Conservation (phyloP, 495 filamentous ascomycete species). For the Saxophila tyrrhenica region DNA sequence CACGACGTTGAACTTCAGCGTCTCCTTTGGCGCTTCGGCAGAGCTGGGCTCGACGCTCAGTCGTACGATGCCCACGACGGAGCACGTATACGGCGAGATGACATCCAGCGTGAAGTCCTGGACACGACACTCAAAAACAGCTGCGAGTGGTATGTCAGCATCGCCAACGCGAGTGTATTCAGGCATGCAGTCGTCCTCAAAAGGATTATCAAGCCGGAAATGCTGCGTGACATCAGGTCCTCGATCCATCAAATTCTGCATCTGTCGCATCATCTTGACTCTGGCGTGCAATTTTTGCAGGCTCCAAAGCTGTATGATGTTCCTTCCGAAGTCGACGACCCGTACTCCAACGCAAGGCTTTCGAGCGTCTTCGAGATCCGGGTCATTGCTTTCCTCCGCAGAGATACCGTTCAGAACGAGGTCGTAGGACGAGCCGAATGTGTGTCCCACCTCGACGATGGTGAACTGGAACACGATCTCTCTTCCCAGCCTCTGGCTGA, state of each 20-base stretch:
- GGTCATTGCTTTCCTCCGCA: slow-evolving; percentile 69
- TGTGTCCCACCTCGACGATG: slow-evolving; percentile 77
- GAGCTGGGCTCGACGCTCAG: slow-evolving; percentile 88
- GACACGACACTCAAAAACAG: slow-evolving; percentile 89
- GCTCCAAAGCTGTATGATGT: slow-evolving; percentile 87
- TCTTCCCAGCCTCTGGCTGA: slow-evolving; percentile 96
- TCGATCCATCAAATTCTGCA: slow-evolving; percentile 90
- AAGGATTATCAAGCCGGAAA: slow-evolving; percentile 69
- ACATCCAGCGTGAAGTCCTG: slow-evolving; percentile 91
- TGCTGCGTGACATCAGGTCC: slow-evolving; percentile 78
- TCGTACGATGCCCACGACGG: slow-evolving; percentile 78
- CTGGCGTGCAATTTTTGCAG: slow-evolving; percentile 81
- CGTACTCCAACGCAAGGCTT: slow-evolving; percentile 89
- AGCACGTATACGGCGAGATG: slow-evolving; percentile 80
- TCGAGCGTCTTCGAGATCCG: slow-evolving; percentile 55
- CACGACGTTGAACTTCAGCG: slow-evolving; percentile 94
- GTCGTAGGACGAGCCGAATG: slow-evolving; percentile 86
- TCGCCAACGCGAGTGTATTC: slow-evolving; percentile 90
- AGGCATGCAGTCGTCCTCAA: slow-evolving; percentile 74
- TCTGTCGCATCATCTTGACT: slow-evolving; percentile 82
- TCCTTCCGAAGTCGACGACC: slow-evolving; percentile 82
- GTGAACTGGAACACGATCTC: slow-evolving; percentile 91
- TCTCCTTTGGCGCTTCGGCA: slow-evolving; percentile 82
- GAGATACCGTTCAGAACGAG: slow-evolving; percentile 87
- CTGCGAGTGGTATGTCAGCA: slow-evolving; percentile 81